Base-by-base conservation (phyloP, 164 flowering plant genomes). In the Aristolochia fimbriata region DNA sequence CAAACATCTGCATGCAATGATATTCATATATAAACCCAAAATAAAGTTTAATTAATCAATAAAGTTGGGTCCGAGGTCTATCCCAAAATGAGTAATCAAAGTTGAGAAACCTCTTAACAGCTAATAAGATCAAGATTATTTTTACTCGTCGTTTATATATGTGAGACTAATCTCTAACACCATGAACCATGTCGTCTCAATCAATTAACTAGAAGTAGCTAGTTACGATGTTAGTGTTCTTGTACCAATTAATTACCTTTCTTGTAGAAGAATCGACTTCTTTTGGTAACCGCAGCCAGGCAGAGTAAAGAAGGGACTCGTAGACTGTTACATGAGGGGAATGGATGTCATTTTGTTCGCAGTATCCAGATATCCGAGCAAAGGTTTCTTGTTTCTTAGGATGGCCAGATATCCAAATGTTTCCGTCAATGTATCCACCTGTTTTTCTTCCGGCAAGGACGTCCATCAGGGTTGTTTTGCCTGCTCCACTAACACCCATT, bases 401-500 rank as follows among this genome's bases (percentile, higher is more conserved):
- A 49, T 76, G 71, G 17, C 84, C 84, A n/a, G 80, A 74, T 41
- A 80, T 76, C 25, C 30, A 70, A 45, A 81, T 76, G 33, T 41
- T 59, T 68, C 82, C 85, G 3, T 78, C 77, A 1, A 78, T 78
- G 47, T 78, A 68, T 20, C 82, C 85, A 37, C 79, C 75, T 4
- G 82, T 78, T 65, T 81, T 81, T 57, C 82, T 71, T 52, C 85
- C 82, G 0, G 85, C 76, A 47, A 81, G 59, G 8, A 78, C 85
- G 65, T 81, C 85, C 82, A 81, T 71, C 24, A 81, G 69, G 21
- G 82, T 81, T 3, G 85, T 81, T 60, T 81, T 81, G 16, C 85
- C 85, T 48, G 85, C 85, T n/a, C 82, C 85, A 70, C 82, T 81
- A 37, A 78, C 78, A 65, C 85, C 85, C 85, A 81, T 81, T 47